A percentile compares a stretch with the other conserved stretches of the same genome.
These are phyloP conservation scores for Pseudogymnoascus sp. DNA, from an alignment of 2,329 filamentous ascomycete genomes.

Conservation along the genomic window DNA sequence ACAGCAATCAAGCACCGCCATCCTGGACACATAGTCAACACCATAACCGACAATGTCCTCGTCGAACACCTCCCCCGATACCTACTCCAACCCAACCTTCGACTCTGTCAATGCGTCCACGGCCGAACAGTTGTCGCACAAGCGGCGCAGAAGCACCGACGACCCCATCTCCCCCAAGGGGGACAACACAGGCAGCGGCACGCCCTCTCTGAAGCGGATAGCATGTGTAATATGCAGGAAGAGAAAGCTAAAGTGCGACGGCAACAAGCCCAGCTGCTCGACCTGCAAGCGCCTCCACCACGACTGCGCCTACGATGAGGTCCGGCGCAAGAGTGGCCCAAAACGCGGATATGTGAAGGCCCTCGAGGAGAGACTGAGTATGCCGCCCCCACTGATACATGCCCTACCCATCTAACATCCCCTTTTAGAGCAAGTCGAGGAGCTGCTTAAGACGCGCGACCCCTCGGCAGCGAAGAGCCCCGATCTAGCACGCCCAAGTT, in stretches of 20 bases:
- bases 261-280: slow-evolving; percentile 56
- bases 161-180: slow-evolving; percentile 28
- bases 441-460: slow-evolving; percentile 75
- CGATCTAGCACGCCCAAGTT: slow-evolving; percentile 18
- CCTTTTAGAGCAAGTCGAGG: slow-evolving; percentile 78
- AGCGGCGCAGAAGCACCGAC: slow-evolving; percentile 27
- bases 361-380: slow-evolving; percentile 84
- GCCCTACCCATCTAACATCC: slow-evolving; percentile 13
- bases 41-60: slow-evolving; percentile 24
- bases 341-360: slow-evolving; percentile 64
- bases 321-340: slow-evolving; percentile 63
- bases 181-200: slow-evolving; percentile 26
- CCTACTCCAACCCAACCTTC: slow-evolving; percentile 51
- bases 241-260: slow-evolving; percentile 73
- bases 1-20: background rate
- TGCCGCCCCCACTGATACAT: slow-evolving; percentile 28
- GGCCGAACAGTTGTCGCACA: slow-evolving; percentile 25
- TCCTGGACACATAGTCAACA: background rate
- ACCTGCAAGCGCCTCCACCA: slow-evolving; percentile 59
- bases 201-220: slow-evolving; percentile 82
- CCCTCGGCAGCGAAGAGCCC: slow-evolving; percentile 24
- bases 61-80: slow-evolving; percentile 32
- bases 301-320: slow-evolving; percentile 61
- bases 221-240: slow-evolving; percentile 92
- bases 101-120: slow-evolving; percentile 27